phyloP scores from a whole-genome alignment of 179 eudicot genomes.

The Silene noctiflora region DNA sequence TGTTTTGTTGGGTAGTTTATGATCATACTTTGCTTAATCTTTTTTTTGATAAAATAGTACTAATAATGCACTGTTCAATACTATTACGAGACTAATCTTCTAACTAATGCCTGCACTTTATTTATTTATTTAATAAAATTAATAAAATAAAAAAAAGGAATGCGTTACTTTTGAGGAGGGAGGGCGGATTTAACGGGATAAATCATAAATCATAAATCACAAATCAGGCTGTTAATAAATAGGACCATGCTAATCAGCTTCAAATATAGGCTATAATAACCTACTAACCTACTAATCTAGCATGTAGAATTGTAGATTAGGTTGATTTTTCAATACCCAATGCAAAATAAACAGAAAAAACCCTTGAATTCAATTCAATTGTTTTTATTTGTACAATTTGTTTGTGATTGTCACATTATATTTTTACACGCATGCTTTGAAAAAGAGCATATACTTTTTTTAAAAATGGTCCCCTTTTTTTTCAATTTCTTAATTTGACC shows the following conservation, averaged over 20 bases:
- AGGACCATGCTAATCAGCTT: slow-evolving; percentile 33
- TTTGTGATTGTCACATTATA: background rate
- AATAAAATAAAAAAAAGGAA: slow-evolving; percentile 1
- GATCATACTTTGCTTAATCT: background rate
- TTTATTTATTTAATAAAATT: background rate
- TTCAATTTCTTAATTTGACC: background rate
- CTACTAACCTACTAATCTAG: slow-evolving; percentile 7
- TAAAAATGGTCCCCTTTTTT: slow-evolving; percentile 3
- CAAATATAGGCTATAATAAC: background rate
- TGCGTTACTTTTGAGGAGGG: slow-evolving; percentile 23
- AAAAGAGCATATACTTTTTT: background rate
- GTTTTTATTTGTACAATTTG: background rate
- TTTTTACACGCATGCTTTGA: slow-evolving; percentile 16
- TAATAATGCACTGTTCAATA: background rate
- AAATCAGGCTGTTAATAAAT: background rate
- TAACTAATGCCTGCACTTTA: background rate
- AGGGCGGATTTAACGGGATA: slow-evolving; percentile 7
- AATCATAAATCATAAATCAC: no score
- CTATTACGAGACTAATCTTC: background rate
- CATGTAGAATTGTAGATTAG: background rate
- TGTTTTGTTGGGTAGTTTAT: background rate
- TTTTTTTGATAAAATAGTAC: background rate
- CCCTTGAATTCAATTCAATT: no score
- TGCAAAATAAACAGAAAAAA: background rate
- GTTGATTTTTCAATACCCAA: slow-evolving; percentile 12